A percentile compares a stretch with the other conserved stretches of the same genome.
phyloP scores from a whole-genome alignment of 192 early-diverging fungal species.

The Phycomyces blakesleeanus region DNA sequence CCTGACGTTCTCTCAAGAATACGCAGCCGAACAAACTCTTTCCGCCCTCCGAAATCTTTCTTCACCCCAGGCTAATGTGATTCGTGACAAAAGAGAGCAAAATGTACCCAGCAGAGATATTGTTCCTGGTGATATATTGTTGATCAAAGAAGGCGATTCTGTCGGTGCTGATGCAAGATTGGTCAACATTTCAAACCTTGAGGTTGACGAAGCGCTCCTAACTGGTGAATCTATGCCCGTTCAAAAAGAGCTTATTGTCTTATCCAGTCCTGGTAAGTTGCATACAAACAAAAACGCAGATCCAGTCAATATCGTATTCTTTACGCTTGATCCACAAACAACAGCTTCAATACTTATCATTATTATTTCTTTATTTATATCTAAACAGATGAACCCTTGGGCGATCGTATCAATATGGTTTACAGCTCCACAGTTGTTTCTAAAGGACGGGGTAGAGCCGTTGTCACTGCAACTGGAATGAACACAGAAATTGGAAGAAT shows the following conservation, averaged over 20 bases:
- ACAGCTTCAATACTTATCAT: too few species aligned
- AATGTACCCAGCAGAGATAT: conserved; percentile 72
- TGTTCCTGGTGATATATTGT: conserved; percentile 87
- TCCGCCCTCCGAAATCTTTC: conserved; percentile 83
- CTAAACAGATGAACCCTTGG: conserved; percentile 64
- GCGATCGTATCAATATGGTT: conserved; percentile 88
- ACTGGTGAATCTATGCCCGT: conserved; percentile 89
- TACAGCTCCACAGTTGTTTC: conserved; percentile 88
- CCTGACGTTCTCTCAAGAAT: conserved; percentile 94
- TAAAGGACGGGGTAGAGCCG: conserved; percentile 84
- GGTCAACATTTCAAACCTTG: conserved; percentile 78
- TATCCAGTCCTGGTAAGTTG: conserved; percentile 11
- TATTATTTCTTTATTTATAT: neutral
- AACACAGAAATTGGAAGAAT: conserved; percentile 89
- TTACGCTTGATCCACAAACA: too few species aligned
- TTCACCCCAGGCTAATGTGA: conserved; percentile 80
- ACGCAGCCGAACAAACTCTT: conserved; percentile 88
- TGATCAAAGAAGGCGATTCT: conserved; percentile 92
- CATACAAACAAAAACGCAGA: neutral
- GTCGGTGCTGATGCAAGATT: conserved; percentile 88
- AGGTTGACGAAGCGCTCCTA: conserved; percentile 86
- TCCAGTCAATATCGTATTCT: neutral
- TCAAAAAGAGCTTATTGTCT: conserved; percentile 49
- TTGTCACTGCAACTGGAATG: conserved; percentile 82
- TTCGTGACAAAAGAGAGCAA: conserved; percentile 75